These are phyloP conservation scores for Penicillium sclerotigenum DNA, from an alignment of 2,329 filamentous ascomycete genomes.

Conservation along the genomic window DNA sequence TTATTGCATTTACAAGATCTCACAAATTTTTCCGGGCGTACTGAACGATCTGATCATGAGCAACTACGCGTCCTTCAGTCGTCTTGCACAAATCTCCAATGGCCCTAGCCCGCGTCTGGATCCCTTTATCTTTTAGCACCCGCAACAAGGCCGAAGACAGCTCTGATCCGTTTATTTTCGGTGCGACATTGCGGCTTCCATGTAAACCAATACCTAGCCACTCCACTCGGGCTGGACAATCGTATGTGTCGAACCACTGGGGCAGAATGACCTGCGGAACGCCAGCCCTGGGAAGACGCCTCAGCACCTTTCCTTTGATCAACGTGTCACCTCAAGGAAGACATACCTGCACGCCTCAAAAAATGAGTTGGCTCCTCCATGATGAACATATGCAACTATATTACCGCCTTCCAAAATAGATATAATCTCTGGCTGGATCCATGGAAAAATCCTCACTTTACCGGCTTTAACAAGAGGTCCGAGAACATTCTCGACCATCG, in stretches of 20 bases:
- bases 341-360: slow-evolving; percentile 47
- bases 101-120: slow-evolving; percentile 7
- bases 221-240: slow-evolving; percentile 46
- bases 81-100: slow-evolving; percentile 16
- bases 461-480: slow-evolving; percentile 7
- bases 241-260: slow-evolving; percentile 48
- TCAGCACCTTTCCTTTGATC: not conserved
- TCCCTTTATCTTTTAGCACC: slow-evolving; percentile 12
- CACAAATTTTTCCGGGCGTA: not conserved
- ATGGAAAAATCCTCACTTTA: slow-evolving; percentile 14
- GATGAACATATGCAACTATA: slow-evolving; percentile 45
- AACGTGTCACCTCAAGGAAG: not conserved
- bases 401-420: slow-evolving; percentile 36
- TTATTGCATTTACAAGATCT: not conserved
- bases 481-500: slow-evolving; percentile 10
- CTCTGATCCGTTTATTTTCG: slow-evolving; percentile 19
- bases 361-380: slow-evolving; percentile 50
- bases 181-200: slow-evolving; percentile 37
- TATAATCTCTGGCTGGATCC: slow-evolving; percentile 23
- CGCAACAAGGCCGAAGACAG: slow-evolving; percentile 16
- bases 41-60: slow-evolving; percentile 21
- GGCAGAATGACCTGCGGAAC: slow-evolving; percentile 49
- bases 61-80: slow-evolving; percentile 19
- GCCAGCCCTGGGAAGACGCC: slow-evolving; percentile 34
- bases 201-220: slow-evolving; percentile 45